These are phyloP conservation scores for Malus hybrid DNA, from an alignment of 331 rosid species.

Conservation along the genomic window DNA sequence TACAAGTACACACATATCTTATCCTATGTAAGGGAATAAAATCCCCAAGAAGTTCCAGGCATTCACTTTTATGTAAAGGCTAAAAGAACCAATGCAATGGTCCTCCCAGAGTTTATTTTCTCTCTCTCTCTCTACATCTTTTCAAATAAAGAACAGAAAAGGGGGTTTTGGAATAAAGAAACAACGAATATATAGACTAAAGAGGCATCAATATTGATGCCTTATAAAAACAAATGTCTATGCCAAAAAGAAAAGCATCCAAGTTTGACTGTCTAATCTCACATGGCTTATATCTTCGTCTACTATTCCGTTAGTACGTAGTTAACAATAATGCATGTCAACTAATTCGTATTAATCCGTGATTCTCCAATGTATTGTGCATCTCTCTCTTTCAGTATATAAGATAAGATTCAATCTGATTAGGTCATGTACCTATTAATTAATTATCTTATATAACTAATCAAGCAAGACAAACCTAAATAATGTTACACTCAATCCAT, in stretches of 20 bases:
- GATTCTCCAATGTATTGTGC: not conserved
- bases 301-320: not conserved
- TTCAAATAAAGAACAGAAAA: slow-evolving; percentile 22
- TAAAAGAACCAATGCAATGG: slow-evolving; percentile 41
- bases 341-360: not conserved
- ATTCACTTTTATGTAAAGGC: slow-evolving; percentile 44
- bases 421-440: not conserved
- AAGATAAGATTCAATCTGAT: not conserved
- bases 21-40: slow-evolving; percentile 18
- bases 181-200: slow-evolving; percentile 7
- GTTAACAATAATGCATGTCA: not conserved
- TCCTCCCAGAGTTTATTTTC: slow-evolving; percentile 26
- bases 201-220: slow-evolving; percentile 42
- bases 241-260: not conserved
- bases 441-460: not conserved
- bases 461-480: not conserved
- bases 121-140: not conserved
- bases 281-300: not conserved
- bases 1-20: not conserved
- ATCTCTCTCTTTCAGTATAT: not conserved
- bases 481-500: not conserved
- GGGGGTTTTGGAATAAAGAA: slow-evolving; percentile 61
- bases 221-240: not conserved
- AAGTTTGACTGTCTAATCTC: slow-evolving; percentile 17
- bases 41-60: slow-evolving; percentile 20